Evolutionary conservation across 23 red algal species (phyloP).

Genomic region (Gracilaria gracilis): DNA sequence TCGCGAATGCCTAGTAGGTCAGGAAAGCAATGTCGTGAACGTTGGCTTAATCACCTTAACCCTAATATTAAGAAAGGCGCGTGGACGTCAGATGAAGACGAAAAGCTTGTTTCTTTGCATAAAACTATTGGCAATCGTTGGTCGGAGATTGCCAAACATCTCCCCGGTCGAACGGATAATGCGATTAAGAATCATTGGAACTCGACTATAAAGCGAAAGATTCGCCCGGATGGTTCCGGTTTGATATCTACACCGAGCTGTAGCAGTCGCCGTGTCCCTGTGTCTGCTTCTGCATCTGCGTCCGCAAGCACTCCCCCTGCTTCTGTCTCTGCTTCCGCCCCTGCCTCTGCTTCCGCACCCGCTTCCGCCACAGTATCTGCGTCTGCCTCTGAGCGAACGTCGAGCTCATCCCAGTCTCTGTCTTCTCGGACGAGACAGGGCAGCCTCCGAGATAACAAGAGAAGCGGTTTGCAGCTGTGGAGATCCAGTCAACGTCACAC

Average conservation of each 20-base stretch:
- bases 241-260: conserved; percentile 34
- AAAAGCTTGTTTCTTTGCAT: conserved; percentile 72
- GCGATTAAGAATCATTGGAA: conserved; percentile 94
- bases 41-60: conserved; percentile 93
- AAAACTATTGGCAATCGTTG: conserved; percentile 80
- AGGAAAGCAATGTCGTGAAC: conserved; percentile 92
- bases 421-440: conserved; percentile 1
- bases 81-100: conserved; percentile 90
- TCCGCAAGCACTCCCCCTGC: neutral
- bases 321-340: neutral
- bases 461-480: conserved; percentile 18
- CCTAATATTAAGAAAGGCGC: conserved; percentile 79
- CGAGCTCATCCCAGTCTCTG: conserved; percentile 13
- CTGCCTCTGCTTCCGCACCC: neutral
- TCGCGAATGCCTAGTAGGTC: conserved; percentile 74
- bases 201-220: conserved; percentile 76
- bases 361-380: neutral
- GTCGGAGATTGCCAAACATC: conserved; percentile 76
- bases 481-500: neutral
- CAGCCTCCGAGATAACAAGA: neutral
- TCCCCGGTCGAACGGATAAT: conserved; percentile 91
- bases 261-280: conserved; percentile 20
- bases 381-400: conserved; percentile 20
- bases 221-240: conserved; percentile 59
- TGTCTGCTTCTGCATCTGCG: neutral